Conservation (phyloP, 129 eudicot genomes). For the Sambucus nigra region DNA sequence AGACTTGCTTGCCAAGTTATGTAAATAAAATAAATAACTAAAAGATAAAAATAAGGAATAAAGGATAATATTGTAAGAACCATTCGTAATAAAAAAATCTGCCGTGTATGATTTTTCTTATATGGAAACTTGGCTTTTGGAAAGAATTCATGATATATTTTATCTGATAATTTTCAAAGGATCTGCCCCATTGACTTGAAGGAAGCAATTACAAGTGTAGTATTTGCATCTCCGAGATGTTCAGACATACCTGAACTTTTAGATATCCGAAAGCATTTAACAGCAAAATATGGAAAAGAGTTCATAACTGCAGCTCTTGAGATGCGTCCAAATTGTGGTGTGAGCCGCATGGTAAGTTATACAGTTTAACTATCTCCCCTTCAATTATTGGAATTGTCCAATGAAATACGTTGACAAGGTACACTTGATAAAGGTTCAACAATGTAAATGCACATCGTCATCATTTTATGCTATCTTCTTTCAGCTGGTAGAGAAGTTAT, state of each 20-base stretch:
- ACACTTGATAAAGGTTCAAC: neutral
- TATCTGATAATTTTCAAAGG: slow-evolving; percentile 22
- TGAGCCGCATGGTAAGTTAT: slow-evolving; percentile 61
- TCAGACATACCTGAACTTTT: slow-evolving; percentile 71
- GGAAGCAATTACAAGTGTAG: slow-evolving; percentile 81
- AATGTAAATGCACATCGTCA: neutral
- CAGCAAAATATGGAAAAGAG: slow-evolving; percentile 87
- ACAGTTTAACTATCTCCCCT: neutral
- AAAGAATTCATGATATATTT: slow-evolving; percentile 1
- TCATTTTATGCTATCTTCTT: slow-evolving; percentile 4
- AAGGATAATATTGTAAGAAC: no score
- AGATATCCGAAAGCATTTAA: slow-evolving; percentile 63
- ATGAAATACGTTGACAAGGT: neutral
- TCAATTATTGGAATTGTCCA: neutral
- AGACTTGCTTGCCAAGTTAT: no score
- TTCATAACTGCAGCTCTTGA: slow-evolving; percentile 65
- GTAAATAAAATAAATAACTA: no score
- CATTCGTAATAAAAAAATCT: no score
- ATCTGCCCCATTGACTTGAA: slow-evolving; percentile 86
- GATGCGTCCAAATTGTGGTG: slow-evolving; percentile 81
- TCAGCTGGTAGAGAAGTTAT: slow-evolving; percentile 92
- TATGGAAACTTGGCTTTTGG: neutral
- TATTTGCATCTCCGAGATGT: slow-evolving; percentile 93
- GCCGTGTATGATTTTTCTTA: neutral
- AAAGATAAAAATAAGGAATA: no score